phyloP scores from a whole-genome alignment of 768 basidiomycete genomes.

The Mycena galericulata region DNA sequence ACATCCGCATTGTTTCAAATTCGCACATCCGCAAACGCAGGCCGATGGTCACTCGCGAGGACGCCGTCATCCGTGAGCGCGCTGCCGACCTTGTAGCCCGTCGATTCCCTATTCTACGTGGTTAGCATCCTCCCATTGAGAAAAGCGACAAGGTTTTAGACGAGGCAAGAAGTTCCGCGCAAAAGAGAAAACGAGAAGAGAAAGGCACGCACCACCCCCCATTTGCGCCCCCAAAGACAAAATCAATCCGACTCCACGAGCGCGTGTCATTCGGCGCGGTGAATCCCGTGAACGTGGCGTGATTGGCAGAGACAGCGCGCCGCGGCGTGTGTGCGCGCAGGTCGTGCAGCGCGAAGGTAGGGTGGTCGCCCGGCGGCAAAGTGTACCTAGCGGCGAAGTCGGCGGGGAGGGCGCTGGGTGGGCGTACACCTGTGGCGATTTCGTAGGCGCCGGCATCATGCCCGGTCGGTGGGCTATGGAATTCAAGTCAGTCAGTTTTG shows the following conservation, averaged over 20 bases:
- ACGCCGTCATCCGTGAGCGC: conserved; percentile 63
- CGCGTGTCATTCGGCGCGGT: conserved; percentile 51
- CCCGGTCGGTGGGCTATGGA: conserved; percentile 55
- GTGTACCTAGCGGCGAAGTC: conserved; percentile 57
- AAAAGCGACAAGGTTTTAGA: no score
- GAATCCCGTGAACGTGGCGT: conserved; percentile 67
- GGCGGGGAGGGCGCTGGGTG: conserved; percentile 55
- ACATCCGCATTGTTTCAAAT: no score
- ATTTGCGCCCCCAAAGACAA: conserved; percentile 59
- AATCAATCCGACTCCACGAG: conserved; percentile 60
- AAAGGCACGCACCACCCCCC: conserved; percentile 52
- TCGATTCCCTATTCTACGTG: conserved; percentile 46
- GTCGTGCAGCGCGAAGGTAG: conserved; percentile 59
- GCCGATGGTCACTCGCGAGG: conserved; percentile 68
- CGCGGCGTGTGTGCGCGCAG: conserved; percentile 56
- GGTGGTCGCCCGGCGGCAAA: conserved; percentile 43
- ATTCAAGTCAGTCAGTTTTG: not conserved
- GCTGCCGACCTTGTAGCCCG: conserved; percentile 53
- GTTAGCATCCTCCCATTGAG: not conserved
- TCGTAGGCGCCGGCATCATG: conserved; percentile 62
- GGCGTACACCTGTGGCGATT: conserved; percentile 57
- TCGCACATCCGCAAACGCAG: conserved; percentile 59
- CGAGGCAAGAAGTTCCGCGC: not conserved
- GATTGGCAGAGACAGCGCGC: conserved; percentile 55
- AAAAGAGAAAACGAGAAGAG: conserved; percentile 1